Conservation (phyloP, 768 basidiomycete species). For the Xerocomus brunneocitrinus region DNA sequence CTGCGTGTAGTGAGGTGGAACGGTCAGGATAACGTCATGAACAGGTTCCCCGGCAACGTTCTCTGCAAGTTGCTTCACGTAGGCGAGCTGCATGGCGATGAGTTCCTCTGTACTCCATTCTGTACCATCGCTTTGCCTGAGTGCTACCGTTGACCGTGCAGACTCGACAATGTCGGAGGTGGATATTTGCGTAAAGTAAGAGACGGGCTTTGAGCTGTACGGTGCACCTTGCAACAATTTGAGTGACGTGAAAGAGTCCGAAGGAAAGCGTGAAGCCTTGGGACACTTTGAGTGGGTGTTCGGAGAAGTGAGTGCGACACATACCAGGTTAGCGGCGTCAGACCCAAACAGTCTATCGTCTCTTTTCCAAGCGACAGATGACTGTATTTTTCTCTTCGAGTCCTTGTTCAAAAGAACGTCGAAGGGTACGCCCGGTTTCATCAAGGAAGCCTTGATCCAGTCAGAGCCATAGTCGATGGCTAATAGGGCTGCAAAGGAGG, state of each 20-base stretch:
- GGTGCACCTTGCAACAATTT: slow-evolving; percentile 80
- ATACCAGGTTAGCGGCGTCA: slow-evolving; percentile 84
- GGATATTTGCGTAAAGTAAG: slow-evolving; percentile 56
- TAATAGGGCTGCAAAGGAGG: slow-evolving; percentile 69
- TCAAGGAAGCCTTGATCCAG: slow-evolving; percentile 93
- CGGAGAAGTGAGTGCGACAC: slow-evolving; percentile 28
- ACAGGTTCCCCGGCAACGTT: slow-evolving; percentile 69
- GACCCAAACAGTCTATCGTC: slow-evolving; percentile 84
- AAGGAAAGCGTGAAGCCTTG: slow-evolving; percentile 89
- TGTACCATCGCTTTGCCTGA: slow-evolving; percentile 57
- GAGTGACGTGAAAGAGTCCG: slow-evolving; percentile 78
- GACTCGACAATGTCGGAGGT: slow-evolving; percentile 50
- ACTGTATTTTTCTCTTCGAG: slow-evolving; percentile 92
- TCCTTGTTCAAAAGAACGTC: slow-evolving; percentile 96
- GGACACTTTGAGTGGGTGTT: not conserved
- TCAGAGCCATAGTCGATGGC: slow-evolving; percentile 99
- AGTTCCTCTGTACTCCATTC: slow-evolving; percentile 88
- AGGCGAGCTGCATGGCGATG: slow-evolving; percentile 89
- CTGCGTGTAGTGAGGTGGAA: slow-evolving; percentile 87
- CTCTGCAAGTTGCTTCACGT: slow-evolving; percentile 87
- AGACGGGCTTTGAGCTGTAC: slow-evolving; percentile 51
- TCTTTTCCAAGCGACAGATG: slow-evolving; percentile 88
- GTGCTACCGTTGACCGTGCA: slow-evolving; percentile 53
- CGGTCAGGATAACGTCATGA: slow-evolving; percentile 80
- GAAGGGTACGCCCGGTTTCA: slow-evolving; percentile 92